phyloP scores from a whole-genome alignment of 805 yeast species.

The Phaffomyces thermotolerans region DNA sequence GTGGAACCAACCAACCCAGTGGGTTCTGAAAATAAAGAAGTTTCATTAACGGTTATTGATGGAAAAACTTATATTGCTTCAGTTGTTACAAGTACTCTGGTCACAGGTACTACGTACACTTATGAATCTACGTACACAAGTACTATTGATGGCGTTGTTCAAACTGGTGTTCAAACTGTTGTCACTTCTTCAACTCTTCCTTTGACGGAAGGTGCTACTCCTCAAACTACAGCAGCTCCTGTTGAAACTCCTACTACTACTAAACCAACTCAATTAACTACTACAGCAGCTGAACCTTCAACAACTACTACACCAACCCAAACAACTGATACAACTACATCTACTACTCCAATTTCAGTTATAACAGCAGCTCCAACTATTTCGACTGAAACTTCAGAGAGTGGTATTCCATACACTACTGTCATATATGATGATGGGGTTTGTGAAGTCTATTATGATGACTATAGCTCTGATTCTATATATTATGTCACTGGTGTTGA shows the following conservation, averaged over 20 bases:
- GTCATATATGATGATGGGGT: slow-evolving; percentile 17
- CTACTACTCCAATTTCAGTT: slow-evolving; percentile 3
- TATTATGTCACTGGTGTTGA: slow-evolving; percentile 23
- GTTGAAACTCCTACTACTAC: slow-evolving; percentile 6
- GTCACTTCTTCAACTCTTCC: slow-evolving; percentile 3
- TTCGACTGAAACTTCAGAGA: slow-evolving; percentile 2
- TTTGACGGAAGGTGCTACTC: slow-evolving; percentile 4
- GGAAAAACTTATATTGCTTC: slow-evolving; percentile 23
- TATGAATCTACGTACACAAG: slow-evolving; percentile 14
- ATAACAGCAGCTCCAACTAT: slow-evolving; percentile 11
- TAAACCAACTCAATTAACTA: slow-evolving; percentile 5
- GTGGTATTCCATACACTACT: slow-evolving; percentile 18
- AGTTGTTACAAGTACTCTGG: slow-evolving; percentile 19
- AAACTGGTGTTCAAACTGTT: slow-evolving; percentile 15
- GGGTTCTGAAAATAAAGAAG: no score
- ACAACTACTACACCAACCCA: slow-evolving; percentile 2
- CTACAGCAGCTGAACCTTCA: background rate
- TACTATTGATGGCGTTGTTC: slow-evolving; percentile 15
- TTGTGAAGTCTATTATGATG: slow-evolving; percentile 23
- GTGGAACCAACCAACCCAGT: no score
- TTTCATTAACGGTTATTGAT: slow-evolving; percentile 13
- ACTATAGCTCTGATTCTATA: slow-evolving; percentile 9
- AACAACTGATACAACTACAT: slow-evolving; percentile 5
- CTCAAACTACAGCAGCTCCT: slow-evolving; percentile 11
- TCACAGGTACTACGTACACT: slow-evolving; percentile 16